A percentile compares a stretch with the other conserved stretches of the same genome.
Conservation (phyloP, 2,329 filamentous ascomycete species). For the Monosporascus sp. region DNA sequence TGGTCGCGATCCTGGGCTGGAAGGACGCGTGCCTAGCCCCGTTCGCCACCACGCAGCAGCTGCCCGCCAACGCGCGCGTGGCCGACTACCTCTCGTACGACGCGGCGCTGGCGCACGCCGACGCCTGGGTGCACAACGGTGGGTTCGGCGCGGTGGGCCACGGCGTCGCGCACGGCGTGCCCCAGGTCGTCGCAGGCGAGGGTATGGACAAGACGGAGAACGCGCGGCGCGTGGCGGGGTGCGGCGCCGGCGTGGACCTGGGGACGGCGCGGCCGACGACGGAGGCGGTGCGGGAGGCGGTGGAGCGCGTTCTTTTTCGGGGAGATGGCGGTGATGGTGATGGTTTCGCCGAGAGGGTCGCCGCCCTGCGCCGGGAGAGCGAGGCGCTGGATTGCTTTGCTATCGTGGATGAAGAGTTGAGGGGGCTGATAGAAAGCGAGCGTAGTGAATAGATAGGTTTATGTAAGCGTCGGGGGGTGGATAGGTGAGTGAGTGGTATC, state of each 20-base stretch:
- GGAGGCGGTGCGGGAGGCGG: conserved; percentile 21
- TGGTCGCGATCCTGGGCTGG: conserved; percentile 31
- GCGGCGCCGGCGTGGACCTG: conserved; percentile 30
- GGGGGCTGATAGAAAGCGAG: conserved; percentile 2
- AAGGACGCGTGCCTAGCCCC: conserved; percentile 23
- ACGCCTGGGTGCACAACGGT: conserved; percentile 35
- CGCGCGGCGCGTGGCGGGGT: conserved; percentile 27
- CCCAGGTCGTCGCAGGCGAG: conserved; percentile 35
- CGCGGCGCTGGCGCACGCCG: conserved; percentile 29
- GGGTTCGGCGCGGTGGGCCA: conserved; percentile 37
- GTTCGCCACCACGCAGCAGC: too few relatives aligned
- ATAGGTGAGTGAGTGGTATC: not conserved
- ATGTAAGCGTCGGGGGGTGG: not conserved
- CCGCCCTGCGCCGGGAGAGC: conserved; percentile 23
- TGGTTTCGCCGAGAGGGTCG: conserved; percentile 15
- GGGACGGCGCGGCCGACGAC: conserved; percentile 19
- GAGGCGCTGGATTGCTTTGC: conserved; percentile 24
- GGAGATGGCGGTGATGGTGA: conserved; percentile 1
- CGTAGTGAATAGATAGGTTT: not conserved
- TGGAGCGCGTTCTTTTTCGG: conserved; percentile 23
- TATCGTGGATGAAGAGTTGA: conserved; percentile 21
- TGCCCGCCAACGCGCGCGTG: conserved; percentile 20
- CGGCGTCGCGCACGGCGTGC: conserved; percentile 34
- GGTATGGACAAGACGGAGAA: conserved; percentile 38
- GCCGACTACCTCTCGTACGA: conserved; percentile 35